phyloP scores from a whole-genome alignment of 495 filamentous ascomycete species.

The Amniculicola lignicola region DNA sequence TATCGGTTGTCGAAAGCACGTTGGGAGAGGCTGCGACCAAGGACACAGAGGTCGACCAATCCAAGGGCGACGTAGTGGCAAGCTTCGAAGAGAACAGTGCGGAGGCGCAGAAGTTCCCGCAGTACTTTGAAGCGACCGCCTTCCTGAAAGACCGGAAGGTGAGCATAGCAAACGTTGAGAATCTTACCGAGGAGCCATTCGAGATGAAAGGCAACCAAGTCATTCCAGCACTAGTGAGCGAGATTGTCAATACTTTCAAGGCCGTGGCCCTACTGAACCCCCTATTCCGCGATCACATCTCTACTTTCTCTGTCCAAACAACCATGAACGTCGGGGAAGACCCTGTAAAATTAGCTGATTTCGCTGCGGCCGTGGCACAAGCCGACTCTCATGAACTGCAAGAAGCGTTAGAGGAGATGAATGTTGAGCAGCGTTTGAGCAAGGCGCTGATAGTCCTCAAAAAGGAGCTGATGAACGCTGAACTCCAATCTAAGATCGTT shows the following conservation, averaged over 20 bases:
- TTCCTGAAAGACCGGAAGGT: slow-evolving; percentile 89
- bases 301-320: slow-evolving; percentile 92
- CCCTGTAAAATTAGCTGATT: slow-evolving; percentile 91
- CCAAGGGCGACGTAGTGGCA: slow-evolving; percentile 90
- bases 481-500: slow-evolving; percentile 93
- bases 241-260: slow-evolving; percentile 98
- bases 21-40: slow-evolving; percentile 45
- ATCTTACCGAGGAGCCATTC: slow-evolving; percentile 78
- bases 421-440: slow-evolving; percentile 83
- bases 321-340: slow-evolving; percentile 93
- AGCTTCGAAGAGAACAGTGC: slow-evolving; percentile 85
- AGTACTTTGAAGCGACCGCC: slow-evolving; percentile 75
- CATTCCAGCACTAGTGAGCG: slow-evolving; percentile 86
- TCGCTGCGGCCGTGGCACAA: slow-evolving; percentile 89
- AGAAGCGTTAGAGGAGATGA: slow-evolving; percentile 83
- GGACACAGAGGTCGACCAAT: slow-evolving; percentile 60
- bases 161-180: slow-evolving; percentile 91
- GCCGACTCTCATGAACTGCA: slow-evolving; percentile 90
- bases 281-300: slow-evolving; percentile 96
- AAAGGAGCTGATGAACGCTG: slow-evolving; percentile 96
- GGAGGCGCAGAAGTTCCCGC: slow-evolving; percentile 42
- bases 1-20: slow-evolving; percentile 31
- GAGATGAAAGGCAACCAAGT: slow-evolving; percentile 77
- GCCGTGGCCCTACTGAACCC: slow-evolving; percentile 90
- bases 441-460: slow-evolving; percentile 90